Evolutionary conservation across 805 yeast species (phyloP), one percentile per base, ranked within the genome.

Genomic region (Wickerhamomyces canadensis): DNA sequence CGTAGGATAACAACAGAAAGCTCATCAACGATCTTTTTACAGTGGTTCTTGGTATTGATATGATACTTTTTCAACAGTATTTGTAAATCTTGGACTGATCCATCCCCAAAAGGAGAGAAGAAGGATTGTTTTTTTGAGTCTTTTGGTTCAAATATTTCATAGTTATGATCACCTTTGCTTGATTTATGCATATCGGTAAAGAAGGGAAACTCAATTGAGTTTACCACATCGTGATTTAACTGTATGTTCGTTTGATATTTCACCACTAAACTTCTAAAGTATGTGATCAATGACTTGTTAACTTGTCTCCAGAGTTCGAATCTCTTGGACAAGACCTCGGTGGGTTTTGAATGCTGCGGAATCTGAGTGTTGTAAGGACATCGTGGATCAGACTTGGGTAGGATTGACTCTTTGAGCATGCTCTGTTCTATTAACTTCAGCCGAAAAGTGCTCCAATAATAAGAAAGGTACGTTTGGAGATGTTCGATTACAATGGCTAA

Each of bases 301-400:
- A 89, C 76, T 36, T 74, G 74, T 40, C 96, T 68, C 96, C 96
- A 91, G 2, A 91, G 80, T 39, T 80, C 75, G 58, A 89, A 89
- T 44, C 98, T 66, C 31, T 76, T 72, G 5, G 95, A 88, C 42
- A 91, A 64, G 5, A 84, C 74, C 41, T 89, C 96, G 1, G 96
- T 88, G 11, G 97, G 98, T 43, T 76, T 75, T 1, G 84, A 77
- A 27, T 62, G 57, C 6, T 73, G 64, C 3, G 88, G 87, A 23
- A 81, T 64, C 27, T 68, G 55, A 5, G 72, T 55, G 4, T 66
- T 55, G 34, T 70, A 57, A 0, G 81, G 81, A 2, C 57, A 54
- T 16, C 34, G 12, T 19, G 44, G 40, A 29, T 52, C 40, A 1
- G 49, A 34, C 34, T 43, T 44, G 1, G 56, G 58, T 1, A 49